Conservation (phyloP, 306 rosid genomes). For the Castanea mollissima region DNA sequence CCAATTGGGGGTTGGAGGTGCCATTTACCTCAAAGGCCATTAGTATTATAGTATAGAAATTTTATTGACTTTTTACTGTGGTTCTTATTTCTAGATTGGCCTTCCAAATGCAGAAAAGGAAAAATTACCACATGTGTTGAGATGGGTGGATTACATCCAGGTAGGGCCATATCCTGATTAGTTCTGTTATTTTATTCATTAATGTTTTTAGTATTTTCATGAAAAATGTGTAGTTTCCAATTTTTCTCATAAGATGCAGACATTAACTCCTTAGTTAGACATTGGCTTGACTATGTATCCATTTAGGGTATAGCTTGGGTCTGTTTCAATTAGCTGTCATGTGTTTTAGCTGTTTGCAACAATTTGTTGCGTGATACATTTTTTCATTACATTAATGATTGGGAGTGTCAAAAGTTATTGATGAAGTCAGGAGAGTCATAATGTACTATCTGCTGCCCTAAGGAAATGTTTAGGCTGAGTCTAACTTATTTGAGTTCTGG, state of each 20-base stretch:
- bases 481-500: not conserved
- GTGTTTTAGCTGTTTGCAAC: not conserved
- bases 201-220: not conserved
- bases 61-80: slow-evolving; percentile 31
- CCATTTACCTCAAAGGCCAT: not conserved
- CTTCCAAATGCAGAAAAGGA: slow-evolving; percentile 56
- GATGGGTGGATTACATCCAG: slow-evolving; percentile 92
- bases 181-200: not conserved
- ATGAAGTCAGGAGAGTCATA: not conserved
- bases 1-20: not conserved
- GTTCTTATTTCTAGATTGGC: slow-evolving; percentile 59
- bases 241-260: not conserved
- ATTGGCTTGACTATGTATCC: not conserved
- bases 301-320: too few relatives aligned
- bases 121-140: slow-evolving; percentile 63
- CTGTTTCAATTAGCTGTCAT: not conserved
- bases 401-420: not conserved
- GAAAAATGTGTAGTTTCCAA: not conserved
- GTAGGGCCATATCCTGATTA: slow-evolving; percentile 32
- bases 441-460: not conserved
- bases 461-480: not conserved
- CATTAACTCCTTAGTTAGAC: not conserved
- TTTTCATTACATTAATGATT: not conserved
- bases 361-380: not conserved
- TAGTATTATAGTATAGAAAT: not conserved